Conservation (phyloP, 371 early-diverging fungal species). For the Mortierella sp. region DNA sequence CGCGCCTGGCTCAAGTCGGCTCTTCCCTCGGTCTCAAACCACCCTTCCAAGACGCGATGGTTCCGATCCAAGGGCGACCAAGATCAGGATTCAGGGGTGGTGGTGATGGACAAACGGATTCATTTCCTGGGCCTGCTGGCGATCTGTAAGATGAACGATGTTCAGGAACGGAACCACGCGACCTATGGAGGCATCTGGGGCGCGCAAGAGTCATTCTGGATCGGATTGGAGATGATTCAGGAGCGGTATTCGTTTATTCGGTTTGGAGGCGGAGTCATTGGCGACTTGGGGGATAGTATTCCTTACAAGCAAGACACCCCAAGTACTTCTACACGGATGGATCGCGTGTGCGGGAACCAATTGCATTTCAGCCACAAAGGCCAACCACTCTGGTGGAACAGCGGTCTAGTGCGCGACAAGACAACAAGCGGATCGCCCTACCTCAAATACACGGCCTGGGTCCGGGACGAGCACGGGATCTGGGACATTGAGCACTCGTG, state of each 20-base stretch:
- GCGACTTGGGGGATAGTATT: slow-evolving; percentile 56
- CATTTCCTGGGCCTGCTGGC: slow-evolving; percentile 67
- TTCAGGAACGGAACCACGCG: slow-evolving; percentile 57
- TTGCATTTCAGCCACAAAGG: slow-evolving; percentile 60
- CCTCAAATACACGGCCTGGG: slow-evolving; percentile 32
- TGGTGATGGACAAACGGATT: slow-evolving; percentile 69
- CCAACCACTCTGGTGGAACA: slow-evolving; percentile 66
- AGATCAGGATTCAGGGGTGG: slow-evolving; percentile 77
- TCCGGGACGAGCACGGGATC: slow-evolving; percentile 34
- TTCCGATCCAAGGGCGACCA: slow-evolving; percentile 63
- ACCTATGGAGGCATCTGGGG: slow-evolving; percentile 63
- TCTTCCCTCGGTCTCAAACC: slow-evolving; percentile 63
- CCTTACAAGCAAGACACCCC: slow-evolving; percentile 25
- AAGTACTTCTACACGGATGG: slow-evolving; percentile 45
- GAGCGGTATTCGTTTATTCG: slow-evolving; percentile 67
- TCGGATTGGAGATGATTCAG: slow-evolving; percentile 68
- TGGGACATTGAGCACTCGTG: slow-evolving; percentile 36
- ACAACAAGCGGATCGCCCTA: slow-evolving; percentile 13
- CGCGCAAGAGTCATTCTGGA: slow-evolving; percentile 72
- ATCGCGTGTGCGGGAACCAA: slow-evolving; percentile 68
- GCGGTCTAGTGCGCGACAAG: slow-evolving; percentile 63
- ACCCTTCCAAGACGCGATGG: slow-evolving; percentile 63
- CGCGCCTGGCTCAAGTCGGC: slow-evolving; percentile 63
- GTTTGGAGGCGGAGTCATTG: slow-evolving; percentile 65
- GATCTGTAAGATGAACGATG: slow-evolving; percentile 62